A percentile compares a stretch with the other conserved stretches of the same genome.
Conservation (phyloP, 768 basidiomycete species). For the Trichaptum fuscoviolaceum region DNA sequence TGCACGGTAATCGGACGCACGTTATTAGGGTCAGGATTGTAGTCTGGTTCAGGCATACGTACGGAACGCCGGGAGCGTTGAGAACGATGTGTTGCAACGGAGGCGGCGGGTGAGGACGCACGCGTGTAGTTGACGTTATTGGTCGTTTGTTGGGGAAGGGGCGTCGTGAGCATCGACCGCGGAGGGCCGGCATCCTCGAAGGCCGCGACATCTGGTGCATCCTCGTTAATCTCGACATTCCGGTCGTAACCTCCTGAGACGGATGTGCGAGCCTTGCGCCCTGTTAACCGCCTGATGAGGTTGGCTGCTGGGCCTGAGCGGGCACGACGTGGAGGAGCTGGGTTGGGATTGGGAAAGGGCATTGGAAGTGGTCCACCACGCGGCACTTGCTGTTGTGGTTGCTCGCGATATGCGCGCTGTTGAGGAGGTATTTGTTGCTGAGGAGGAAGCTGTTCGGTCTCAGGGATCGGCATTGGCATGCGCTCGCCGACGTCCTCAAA, state of each 20-base stretch:
- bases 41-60: slow-evolving; percentile 3
- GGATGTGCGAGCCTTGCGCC: neutral
- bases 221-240: neutral
- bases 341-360: neutral
- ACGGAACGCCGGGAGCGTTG: neutral
- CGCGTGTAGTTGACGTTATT: slow-evolving; percentile 1
- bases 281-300: neutral
- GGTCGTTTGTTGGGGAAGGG: neutral
- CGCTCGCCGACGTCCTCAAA: neutral
- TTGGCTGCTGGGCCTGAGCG: neutral
- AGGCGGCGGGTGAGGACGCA: neutral
- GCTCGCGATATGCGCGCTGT: slow-evolving; percentile 4
- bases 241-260: neutral
- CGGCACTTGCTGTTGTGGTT: neutral
- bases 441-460: neutral
- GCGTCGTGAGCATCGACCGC: neutral
- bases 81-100: neutral
- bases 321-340: neutral
- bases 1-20: slow-evolving; percentile 12
- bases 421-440: neutral
- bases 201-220: slow-evolving; percentile 2
- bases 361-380: neutral
- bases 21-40: neutral
- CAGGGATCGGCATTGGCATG: neutral
- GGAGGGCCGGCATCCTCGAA: neutral